These are phyloP conservation scores for Terana coerulea DNA, from an alignment of 768 basidiomycete species.

Conservation along the genomic window DNA sequence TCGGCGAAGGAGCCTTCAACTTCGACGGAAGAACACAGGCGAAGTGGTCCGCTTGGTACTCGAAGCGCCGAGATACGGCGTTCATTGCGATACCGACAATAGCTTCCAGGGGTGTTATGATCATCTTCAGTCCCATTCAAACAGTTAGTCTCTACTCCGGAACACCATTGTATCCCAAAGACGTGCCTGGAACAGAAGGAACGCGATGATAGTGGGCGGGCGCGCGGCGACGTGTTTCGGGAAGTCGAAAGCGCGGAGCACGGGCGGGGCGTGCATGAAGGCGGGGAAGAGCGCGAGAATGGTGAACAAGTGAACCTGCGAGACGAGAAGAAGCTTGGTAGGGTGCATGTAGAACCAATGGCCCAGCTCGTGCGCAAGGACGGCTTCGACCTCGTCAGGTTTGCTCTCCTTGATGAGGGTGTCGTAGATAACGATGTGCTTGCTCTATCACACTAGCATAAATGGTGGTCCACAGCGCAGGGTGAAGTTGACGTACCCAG, in stretches of 20 bases:
- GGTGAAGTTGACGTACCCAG: slow-evolving; percentile 52
- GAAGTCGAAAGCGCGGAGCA: slow-evolving; percentile 82
- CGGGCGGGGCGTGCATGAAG: slow-evolving; percentile 75
- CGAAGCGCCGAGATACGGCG: slow-evolving; percentile 78
- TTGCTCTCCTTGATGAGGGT: slow-evolving; percentile 91
- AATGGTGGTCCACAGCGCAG: neutral
- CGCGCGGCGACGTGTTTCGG: slow-evolving; percentile 53
- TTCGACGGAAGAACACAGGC: slow-evolving; percentile 67
- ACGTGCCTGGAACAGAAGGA: slow-evolving; percentile 75
- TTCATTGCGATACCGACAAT: slow-evolving; percentile 74
- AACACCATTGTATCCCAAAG: too few species aligned
- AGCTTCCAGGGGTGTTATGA: slow-evolving; percentile 76
- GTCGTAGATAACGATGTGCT: slow-evolving; percentile 96
- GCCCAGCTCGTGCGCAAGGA: slow-evolving; percentile 95
- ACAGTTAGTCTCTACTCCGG: too few species aligned
- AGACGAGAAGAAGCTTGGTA: slow-evolving; percentile 80
- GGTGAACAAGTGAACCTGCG: slow-evolving; percentile 84
- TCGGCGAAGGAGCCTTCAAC: slow-evolving; percentile 37
- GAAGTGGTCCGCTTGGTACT: slow-evolving; percentile 91
- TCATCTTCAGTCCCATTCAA: slow-evolving; percentile 47
- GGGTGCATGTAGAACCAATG: slow-evolving; percentile 96
- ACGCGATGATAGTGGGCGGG: slow-evolving; percentile 81
- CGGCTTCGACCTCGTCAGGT: slow-evolving; percentile 93
- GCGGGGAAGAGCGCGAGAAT: slow-evolving; percentile 88
- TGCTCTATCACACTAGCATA: slow-evolving; percentile 52